Evolutionary conservation across 2,329 filamentous ascomycete species (phyloP).

Genomic region (Neofusicoccum laricinum): DNA sequence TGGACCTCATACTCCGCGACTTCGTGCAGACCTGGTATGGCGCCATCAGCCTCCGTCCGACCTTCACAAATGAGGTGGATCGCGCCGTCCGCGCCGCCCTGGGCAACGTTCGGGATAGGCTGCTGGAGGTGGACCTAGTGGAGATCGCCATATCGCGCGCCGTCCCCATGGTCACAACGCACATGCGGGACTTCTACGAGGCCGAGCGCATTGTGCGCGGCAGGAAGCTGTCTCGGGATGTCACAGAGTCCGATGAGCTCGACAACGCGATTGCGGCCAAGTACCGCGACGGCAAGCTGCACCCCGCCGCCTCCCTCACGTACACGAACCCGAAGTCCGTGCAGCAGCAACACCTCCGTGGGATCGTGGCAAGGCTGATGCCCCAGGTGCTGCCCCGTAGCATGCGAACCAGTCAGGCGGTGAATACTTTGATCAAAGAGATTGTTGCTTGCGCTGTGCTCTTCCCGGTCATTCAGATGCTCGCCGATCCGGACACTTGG

Average conservation of each 20-base stretch:
- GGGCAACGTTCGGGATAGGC: conserved; percentile 65
- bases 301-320: conserved; percentile 77
- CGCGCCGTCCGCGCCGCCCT: conserved; percentile 72
- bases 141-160: conserved; percentile 78
- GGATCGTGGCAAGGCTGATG: conserved; percentile 68
- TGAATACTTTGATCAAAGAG: conserved; percentile 78
- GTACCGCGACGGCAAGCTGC: conserved; percentile 83
- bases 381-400: conserved; percentile 70
- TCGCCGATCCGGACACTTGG: conserved; percentile 94
- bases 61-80: conserved; percentile 86
- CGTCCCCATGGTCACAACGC: conserved; percentile 81
- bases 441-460: conserved; percentile 92
- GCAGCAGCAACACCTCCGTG: conserved; percentile 85
- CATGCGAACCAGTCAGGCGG: conserved; percentile 75
- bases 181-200: conserved; percentile 86
- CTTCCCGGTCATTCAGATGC: conserved; percentile 71
- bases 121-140: conserved; percentile 76
- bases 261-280: conserved; percentile 94
- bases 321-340: conserved; percentile 80
- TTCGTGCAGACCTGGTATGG: conserved; percentile 89
- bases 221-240: conserved; percentile 78
- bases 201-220: conserved; percentile 86
- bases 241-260: conserved; percentile 95
- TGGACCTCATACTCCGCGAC: conserved; percentile 74
- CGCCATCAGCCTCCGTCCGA: conserved; percentile 75